Conservation (phyloP, 306 rosid genomes). For the Rosa multiflora region DNA sequence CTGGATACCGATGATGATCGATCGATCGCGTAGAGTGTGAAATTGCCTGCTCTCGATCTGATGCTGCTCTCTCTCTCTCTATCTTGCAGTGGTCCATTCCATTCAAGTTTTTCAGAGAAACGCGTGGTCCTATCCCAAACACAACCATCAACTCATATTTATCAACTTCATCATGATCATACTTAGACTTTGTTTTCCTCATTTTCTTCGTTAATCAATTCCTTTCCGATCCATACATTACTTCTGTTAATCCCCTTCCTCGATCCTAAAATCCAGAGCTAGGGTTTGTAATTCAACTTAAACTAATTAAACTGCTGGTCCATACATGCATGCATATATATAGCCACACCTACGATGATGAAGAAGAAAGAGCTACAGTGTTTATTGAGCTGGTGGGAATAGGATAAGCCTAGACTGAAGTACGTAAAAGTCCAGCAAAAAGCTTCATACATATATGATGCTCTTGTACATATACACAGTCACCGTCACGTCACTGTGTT, state of each 20-base stretch:
- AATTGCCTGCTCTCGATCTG: background rate
- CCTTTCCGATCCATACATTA: background rate
- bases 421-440: constrained; percentile 3
- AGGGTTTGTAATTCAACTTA: background rate
- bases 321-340: constrained; percentile 1
- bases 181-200: background rate
- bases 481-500: background rate
- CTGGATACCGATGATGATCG: background rate
- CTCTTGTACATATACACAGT: background rate
- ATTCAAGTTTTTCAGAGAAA: constrained; percentile 4
- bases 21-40: background rate
- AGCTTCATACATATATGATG: background rate
- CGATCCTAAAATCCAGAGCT: background rate
- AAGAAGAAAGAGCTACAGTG: constrained; percentile 5
- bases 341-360: constrained; percentile 2
- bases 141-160: background rate
- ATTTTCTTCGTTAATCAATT: background rate
- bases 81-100: background rate
- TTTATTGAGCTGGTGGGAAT: background rate
- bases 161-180: background rate
- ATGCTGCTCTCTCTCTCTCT: background rate
- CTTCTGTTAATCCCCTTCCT: background rate
- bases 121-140: constrained; percentile 10
- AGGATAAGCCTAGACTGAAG: background rate
- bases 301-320: background rate